Conservation (phyloP, 306 rosid genomes). For the Castanea mollissima region DNA sequence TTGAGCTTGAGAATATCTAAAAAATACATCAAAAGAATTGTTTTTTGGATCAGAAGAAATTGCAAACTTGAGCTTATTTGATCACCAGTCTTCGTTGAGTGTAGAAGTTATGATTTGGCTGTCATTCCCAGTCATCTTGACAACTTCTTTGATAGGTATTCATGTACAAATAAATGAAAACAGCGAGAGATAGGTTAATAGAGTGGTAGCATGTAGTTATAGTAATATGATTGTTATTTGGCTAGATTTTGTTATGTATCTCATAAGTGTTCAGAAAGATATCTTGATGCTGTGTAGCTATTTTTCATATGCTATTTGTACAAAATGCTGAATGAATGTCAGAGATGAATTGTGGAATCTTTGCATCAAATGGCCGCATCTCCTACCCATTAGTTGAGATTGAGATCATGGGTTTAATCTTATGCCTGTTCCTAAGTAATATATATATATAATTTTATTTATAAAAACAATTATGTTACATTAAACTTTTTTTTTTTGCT, state of each 20-base stretch:
- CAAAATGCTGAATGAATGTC: too few relatives aligned
- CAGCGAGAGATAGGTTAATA: slow-evolving; percentile 1
- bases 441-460: too few relatives aligned
- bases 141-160: background rate
- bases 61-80: slow-evolving; percentile 34
- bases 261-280: background rate
- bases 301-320: too few relatives aligned
- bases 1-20: background rate
- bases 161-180: background rate
- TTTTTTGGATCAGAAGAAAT: background rate
- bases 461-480: too few relatives aligned
- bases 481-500: too few relatives aligned
- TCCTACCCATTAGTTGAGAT: too few relatives aligned
- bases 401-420: too few relatives aligned
- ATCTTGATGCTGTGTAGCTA: background rate
- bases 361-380: too few relatives aligned
- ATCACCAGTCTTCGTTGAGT: slow-evolving; percentile 15
- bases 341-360: too few relatives aligned
- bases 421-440: too few relatives aligned
- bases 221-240: slow-evolving; percentile 4
- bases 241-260: background rate
- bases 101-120: slow-evolving; percentile 25
- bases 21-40: background rate
- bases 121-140: slow-evolving; percentile 20
- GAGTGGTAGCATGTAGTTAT: slow-evolving; percentile 10